Evolutionary conservation across 768 basidiomycete genomes (phyloP), one percentile per base, ranked within the genome.

Genomic region (Phlegmacium glaucopus): DNA sequence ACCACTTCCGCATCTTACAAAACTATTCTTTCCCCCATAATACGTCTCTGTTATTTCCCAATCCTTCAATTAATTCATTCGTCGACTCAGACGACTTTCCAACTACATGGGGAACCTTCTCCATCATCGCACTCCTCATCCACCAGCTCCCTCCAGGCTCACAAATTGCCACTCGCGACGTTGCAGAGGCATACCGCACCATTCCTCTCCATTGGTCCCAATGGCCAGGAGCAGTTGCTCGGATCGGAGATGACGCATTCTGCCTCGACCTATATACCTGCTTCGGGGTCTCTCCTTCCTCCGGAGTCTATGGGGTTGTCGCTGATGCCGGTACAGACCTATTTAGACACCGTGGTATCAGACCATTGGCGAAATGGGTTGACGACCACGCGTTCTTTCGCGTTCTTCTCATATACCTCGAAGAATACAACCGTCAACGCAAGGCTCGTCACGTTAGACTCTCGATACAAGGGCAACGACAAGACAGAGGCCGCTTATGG

Each of bases 71-170:
- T 18, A 72, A 72, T 16, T 49, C 49, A 0, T 7, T 29, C 9
- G 64, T 74, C 3, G 38, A 65, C 34, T 48, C 69, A 0, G 50
- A 56, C 10, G n/a, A 58, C 9, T 76, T 64, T 41, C 74, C 72
- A 0, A 70, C 68, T 53, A 70, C 67, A 0, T 76, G 74, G 72
- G 71, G 70, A 1, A 72, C 72, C 0, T 76, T 77, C 43, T 32
- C 52, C 0, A 53, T 62, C 0, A 45, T 72, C 0, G 62, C 48
- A 10, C 44, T 61, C 4, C 28, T 68, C 15, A 53, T 72, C 0
- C 53, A 40, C 3, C 45, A 49, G 1, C 66, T 75, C 0, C 72
- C 72, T 0, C 67, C 64, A 12, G 65, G 66, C 0, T 69, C 69
- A 0, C 65, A 76, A 53, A 68, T 57, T 0, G 60, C 67, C 42